Base-by-base conservation (phyloP, 164 flowering plant species). In the Annona squamosa region DNA sequence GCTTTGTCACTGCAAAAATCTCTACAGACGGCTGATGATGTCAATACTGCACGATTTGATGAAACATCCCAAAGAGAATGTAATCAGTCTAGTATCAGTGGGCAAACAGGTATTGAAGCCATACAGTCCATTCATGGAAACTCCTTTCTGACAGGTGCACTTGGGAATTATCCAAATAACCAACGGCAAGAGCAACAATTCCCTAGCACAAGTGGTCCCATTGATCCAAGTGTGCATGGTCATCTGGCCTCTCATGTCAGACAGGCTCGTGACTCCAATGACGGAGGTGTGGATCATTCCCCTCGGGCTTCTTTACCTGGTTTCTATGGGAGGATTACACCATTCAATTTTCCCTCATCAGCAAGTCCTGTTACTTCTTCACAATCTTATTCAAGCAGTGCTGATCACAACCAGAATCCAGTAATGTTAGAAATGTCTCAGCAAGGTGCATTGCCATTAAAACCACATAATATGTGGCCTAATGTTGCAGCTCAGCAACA, bases 401-500 rank as follows among this genome's bases (percentile, higher is more conserved):
- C 47, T 71, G 65, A 5, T 63, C 67, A 63, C 13, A 78, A 84
- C 37, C 83, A 79, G 67, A 84, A 79, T 65, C 70, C 80, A 72
- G 79, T 76, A 65, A 68, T 74, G 18, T 41, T 83, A 63, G 80
- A 75, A 52, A 73, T 65, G 56, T 72, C 85, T 63, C 86, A 80
- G 47, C 86, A 75, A 41, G 90, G 79, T 47, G 77, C 73, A 43
- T 78, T 79, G 67, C 69, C 92, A 73, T 78, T 79, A 65, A 70
- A 80, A 46, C 69, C 71, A 63, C 84, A 82, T 57, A 81, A 81
- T 76, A 77, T 70, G 5, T 84, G 91, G 92, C 73, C 82, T 61
- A 84, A 78, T 80, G 75, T 83, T 70, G 73, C 91, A 74, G 18
- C 77, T 48, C 88, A 84, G 68, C 87, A 82, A 67, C 72, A 10